Evolutionary conservation across 129 eudicot species (phyloP).

Genomic region (carrot (Daucus carota)): DNA sequence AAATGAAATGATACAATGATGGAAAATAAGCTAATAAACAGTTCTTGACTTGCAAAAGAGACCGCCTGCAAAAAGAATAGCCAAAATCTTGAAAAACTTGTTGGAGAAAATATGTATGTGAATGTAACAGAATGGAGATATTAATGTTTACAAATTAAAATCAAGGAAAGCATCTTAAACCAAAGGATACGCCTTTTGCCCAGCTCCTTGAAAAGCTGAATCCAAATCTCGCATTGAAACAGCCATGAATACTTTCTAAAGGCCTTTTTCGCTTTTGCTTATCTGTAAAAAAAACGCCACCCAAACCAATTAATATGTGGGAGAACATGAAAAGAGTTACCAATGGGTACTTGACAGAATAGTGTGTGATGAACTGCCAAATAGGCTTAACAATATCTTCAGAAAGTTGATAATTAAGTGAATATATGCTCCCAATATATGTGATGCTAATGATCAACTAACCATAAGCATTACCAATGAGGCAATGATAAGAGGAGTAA

Average conservation of each 20-base stretch:
- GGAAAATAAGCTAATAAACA: constrained; percentile 1
- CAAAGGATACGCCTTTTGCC: constrained; percentile 98
- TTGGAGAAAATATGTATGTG: not conserved
- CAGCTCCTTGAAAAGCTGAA: constrained; percentile 93
- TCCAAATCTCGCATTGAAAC: constrained; percentile 88
- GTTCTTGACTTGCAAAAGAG: constrained; percentile 1
- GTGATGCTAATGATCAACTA: not conserved
- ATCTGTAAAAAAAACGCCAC: constrained; percentile 14
- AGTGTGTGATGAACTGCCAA: not conserved
- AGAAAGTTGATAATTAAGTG: not conserved
- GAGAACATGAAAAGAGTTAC: constrained; percentile 4
- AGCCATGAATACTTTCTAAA: constrained; percentile 43
- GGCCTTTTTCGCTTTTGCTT: constrained; percentile 21
- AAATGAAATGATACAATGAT: not conserved
- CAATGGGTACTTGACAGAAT: not conserved
- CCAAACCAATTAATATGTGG: constrained; percentile 16
- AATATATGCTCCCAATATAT: not conserved
- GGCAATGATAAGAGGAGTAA: not conserved
- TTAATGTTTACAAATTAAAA: not conserved
- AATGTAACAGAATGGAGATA: not conserved
- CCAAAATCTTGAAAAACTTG: not conserved
- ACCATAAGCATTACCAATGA: not conserved
- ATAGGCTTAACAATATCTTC: not conserved
- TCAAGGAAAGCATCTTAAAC: not conserved
- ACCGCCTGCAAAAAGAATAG: not conserved